Conservation (phyloP, 176 grass and related monocot species). For the Aegilops sharonensis region DNA sequence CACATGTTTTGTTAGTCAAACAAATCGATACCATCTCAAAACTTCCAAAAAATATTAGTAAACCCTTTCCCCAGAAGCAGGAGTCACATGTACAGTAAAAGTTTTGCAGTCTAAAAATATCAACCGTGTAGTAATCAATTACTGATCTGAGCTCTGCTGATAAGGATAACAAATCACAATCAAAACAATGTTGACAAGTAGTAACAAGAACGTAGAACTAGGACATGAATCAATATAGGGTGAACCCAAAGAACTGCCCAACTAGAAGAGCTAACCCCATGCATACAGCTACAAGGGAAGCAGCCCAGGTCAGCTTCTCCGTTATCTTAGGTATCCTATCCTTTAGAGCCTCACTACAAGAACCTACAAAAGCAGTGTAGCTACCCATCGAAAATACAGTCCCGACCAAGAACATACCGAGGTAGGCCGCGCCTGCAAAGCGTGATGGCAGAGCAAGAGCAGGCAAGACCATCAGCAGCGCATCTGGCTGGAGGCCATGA, state of each 20-base stretch:
- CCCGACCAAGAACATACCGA: constrained; percentile 84
- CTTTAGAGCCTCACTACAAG: constrained; percentile 86
- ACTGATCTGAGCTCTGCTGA: not conserved
- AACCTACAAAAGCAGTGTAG: constrained; percentile 92
- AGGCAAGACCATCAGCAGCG: constrained; percentile 84
- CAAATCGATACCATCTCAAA: too few relatives aligned
- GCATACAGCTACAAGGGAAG: constrained; percentile 81
- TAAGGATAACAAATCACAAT: not conserved
- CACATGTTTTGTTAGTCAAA: too few relatives aligned
- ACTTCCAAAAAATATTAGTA: too few relatives aligned
- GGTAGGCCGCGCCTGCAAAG: constrained; percentile 78
- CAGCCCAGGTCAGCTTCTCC: constrained; percentile 96
- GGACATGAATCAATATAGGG: constrained; percentile 68
- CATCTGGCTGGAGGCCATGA: constrained; percentile 91
- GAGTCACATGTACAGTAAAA: too few relatives aligned
- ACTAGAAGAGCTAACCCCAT: constrained; percentile 81
- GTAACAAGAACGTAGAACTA: not conserved
- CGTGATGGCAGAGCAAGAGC: constrained; percentile 83
- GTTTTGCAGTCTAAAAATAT: constrained; percentile 3
- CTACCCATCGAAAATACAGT: constrained; percentile 94
- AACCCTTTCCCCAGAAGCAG: too few relatives aligned
- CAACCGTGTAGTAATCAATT: not conserved
- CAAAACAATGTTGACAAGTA: constrained; percentile 23
- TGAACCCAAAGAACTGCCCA: constrained; percentile 88
- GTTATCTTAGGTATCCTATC: constrained; percentile 92